Evolutionary conservation across 441 rosid species (phyloP), one percentile per base, ranked within the genome.

Genomic region (Adansonia madagascariensis): DNA sequence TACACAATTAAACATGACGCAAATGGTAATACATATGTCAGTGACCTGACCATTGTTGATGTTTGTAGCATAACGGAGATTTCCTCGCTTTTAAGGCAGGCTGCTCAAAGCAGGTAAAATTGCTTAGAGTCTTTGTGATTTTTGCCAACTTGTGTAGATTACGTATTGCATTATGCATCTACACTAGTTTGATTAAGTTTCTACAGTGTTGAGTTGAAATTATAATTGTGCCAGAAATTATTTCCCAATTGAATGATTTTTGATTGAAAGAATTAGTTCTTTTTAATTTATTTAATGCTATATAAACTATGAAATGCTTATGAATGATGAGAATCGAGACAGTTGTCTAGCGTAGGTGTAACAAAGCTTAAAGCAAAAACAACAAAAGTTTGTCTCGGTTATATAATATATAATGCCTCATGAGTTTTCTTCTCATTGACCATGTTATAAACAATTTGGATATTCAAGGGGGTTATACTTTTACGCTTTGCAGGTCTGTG

Each of bases 51-150:
- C 6, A 82, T 96, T 27, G 84, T 96, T 64, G 96, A 94, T 82
- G 99, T 96, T 6, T 79, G 92, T 75, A 96, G 90, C 80, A 85
- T 91, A 46, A 79, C 89, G 63, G 94, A 96, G 81, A 89, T 96
- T 55, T 91, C 97, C 72, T 87, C 88, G 5, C 94, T 96, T 71
- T 85, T 94, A 52, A 84, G 84, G 69, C 94, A 94, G 77, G 99
- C 98, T 74, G 98, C 92, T 18, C 98, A 91, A 73, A 89, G 96
- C 98, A 94, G 98, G 99, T 94, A 81, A 63, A 35, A 46, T 75
- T 27, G 18, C 41, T 52, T 53, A 52, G 15, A 50, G 8, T 52
- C 15, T 14, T 71, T 14, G 18, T 46, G 49, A 53, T 9, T 52
- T 31, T 50, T 71, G 24, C 27, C 31, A 63, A 39, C n/a, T 63